Base-by-base conservation (phyloP, 805 yeast genomes). In the Candida pseudoglaebosa region DNA sequence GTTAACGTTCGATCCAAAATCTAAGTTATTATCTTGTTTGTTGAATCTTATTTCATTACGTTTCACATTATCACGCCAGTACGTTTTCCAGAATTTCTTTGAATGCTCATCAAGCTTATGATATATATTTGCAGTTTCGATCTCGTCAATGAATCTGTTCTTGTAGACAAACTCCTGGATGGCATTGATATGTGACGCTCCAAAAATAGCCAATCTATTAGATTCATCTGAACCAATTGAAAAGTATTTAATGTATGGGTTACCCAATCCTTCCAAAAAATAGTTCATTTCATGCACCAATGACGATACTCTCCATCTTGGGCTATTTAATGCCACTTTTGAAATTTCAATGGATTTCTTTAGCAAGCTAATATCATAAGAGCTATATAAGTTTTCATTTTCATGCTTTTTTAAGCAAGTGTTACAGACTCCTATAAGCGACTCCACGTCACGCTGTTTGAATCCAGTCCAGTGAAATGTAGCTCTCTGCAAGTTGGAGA, bases 391-490 rank as follows among this genome's bases (percentile, higher is more conserved):
- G 24, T 54, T 50, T 1, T 50, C 50, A 2, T 47, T 43, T 10
- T 52, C 48, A 22, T 49, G 48, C 41, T 70, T 70, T 13, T 70
- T 63, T 24, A 78, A 42, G 5, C 78, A 70, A 16, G 59, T 56
- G 12, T 65, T 58, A 36, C 82, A 72, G 20, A 82, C 71, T 16
- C 61, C 58, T 2, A 75, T 52, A 55, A 82, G 62, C 16, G 71
- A 63, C 35, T 75, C 75, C 20, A 82, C 64, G 56, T 82, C 88
- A 30, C 65, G 67, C 18, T 70, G 67, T 9, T 81, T 67, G 51
- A 82, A 82, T 0, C 88, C 89, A 1, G 86, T 78, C 90, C 90
- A 82, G 49, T 78, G 79, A 53, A 82, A 81, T 0, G 89, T 79
- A 1, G 84, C 78, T 41, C 82, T 66, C 54, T 78, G 85, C 20